phyloP scores from a whole-genome alignment of 768 basidiomycete genomes.

The Auricularia cornea region DNA sequence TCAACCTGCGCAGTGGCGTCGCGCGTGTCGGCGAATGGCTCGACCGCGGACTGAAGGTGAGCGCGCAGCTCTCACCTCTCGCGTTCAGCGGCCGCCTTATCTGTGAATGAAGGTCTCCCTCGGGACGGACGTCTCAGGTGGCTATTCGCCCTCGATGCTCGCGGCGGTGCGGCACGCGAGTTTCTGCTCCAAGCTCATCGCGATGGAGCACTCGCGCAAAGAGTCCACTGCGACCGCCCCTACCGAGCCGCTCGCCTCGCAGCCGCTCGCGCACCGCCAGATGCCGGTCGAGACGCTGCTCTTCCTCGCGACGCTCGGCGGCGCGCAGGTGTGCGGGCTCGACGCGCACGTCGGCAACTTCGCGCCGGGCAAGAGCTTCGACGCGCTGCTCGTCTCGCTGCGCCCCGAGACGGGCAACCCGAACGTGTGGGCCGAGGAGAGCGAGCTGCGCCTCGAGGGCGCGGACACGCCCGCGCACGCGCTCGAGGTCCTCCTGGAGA shows the following conservation, averaged over 20 bases:
- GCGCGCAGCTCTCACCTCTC: neutral
- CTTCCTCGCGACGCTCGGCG: conserved; percentile 87
- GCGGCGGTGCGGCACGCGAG: conserved; percentile 65
- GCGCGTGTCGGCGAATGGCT: conserved; percentile 72
- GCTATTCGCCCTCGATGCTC: conserved; percentile 75
- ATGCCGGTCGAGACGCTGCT: conserved; percentile 69
- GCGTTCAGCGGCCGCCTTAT: no score
- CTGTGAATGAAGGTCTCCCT: conserved; percentile 92
- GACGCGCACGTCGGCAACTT: conserved; percentile 68
- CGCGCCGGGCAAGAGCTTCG: conserved; percentile 75
- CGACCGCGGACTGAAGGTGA: conserved; percentile 79
- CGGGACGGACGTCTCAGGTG: conserved; percentile 92
- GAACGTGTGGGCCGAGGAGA: conserved; percentile 43
- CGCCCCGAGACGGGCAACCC: conserved; percentile 45
- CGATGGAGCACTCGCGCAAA: conserved; percentile 32
- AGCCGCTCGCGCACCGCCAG: conserved; percentile 46
- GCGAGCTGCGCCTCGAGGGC: conserved; percentile 7
- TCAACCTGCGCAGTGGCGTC: conserved; percentile 80
- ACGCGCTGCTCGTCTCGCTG: conserved; percentile 71
- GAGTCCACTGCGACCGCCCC: neutral
- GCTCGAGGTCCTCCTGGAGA: conserved; percentile 60
- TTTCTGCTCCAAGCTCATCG: conserved; percentile 70
- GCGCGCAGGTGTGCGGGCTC: conserved; percentile 74
- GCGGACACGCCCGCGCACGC: conserved; percentile 16
- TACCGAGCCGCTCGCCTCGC: neutral